Evolutionary conservation across 2,329 filamentous ascomycete species (phyloP).

Genomic region (Alternaria metachromatica): DNA sequence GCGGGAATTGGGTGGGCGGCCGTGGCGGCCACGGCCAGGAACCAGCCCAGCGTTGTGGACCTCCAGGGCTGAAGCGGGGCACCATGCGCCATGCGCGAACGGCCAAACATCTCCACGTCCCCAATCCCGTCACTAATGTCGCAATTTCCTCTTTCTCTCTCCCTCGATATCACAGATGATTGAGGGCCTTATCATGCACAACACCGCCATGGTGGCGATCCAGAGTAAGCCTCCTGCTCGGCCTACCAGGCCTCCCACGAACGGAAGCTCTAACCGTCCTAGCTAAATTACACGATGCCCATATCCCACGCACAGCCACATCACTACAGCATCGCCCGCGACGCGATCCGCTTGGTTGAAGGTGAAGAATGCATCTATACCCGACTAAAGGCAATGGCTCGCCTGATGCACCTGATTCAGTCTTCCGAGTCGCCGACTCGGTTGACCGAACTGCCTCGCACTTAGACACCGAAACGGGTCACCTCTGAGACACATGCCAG

Average conservation of each 20-base stretch:
- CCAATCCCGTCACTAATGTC: neutral
- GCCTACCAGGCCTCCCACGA: slow-evolving; percentile 13
- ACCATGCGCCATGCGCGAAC: slow-evolving; percentile 1
- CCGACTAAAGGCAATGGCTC: slow-evolving; percentile 9
- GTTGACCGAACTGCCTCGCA: slow-evolving; percentile 13
- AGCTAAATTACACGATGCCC: neutral
- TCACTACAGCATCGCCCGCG: slow-evolving; percentile 5
- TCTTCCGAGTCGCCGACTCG: neutral
- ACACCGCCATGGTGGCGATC: slow-evolving; percentile 13
- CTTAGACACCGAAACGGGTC: slow-evolving; percentile 13
- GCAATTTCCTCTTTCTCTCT: neutral
- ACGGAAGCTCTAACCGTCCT: neutral
- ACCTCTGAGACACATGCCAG: slow-evolving; percentile 8
- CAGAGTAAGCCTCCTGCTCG: slow-evolving; percentile 12
- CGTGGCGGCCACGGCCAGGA: neutral
- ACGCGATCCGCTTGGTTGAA: slow-evolving; percentile 1
- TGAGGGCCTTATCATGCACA: slow-evolving; percentile 2
- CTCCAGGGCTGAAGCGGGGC: neutral
- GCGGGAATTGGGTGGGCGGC: neutral
- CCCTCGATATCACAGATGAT: neutral
- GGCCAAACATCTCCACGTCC: slow-evolving; percentile 1
- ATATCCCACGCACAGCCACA: slow-evolving; percentile 12
- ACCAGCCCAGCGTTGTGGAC: slow-evolving; percentile 10
- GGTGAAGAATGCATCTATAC: neutral
- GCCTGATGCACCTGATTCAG: slow-evolving; percentile 10